Base-by-base conservation (phyloP, 2,329 filamentous ascomycete genomes). In the Cytospora piceicola region DNA sequence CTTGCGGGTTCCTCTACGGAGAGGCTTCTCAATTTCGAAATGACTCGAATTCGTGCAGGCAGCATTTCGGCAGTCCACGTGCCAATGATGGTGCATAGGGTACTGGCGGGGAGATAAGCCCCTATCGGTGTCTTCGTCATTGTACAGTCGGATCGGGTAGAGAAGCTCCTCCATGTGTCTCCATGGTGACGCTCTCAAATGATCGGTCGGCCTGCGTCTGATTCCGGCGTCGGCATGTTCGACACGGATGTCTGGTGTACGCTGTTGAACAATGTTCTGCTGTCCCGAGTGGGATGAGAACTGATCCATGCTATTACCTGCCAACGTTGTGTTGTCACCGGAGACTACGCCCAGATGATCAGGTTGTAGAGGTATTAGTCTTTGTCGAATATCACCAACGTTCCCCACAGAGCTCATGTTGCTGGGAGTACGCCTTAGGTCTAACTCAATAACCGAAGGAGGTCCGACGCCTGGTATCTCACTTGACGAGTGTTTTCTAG, bases 141-240 rank as follows among this genome's bases (percentile, higher is more conserved):
- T 64, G 42, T 67, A 72, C 1, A 72, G 62, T 6, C 70, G 68
- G 9, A 72, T 66, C 0, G 52, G 52, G 30, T 73, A 72, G 6
- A 73, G 64, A 4, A 69, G 61, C 22, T 70, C 52, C 46, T 72
- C 71, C 71, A 73, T 73, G 36, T 72, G 70, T 42, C 67, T 52
- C 72, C 72, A 73, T 0, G 72, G 72, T 7, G 72, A 73, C 4
- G 70, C 68, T 57, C 34, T 34, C 32, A 58, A 22, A 29, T 65
- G 55, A 32, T 17, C 32, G 11, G 42, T 64, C 6, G 20, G 3
- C 6, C 29, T 24, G 14, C 46, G 49, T 15, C 34, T 51, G 39
- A 24, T 52, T 49, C 32, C 34, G 53, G 34, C 54, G 11, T 12
- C 22, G 17, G 15, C 11, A 1, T 54, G 34, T 22, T 22, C 32